Evolutionary conservation across 768 basidiomycete genomes (phyloP).

Genomic region (Kwoniella europaea): DNA sequence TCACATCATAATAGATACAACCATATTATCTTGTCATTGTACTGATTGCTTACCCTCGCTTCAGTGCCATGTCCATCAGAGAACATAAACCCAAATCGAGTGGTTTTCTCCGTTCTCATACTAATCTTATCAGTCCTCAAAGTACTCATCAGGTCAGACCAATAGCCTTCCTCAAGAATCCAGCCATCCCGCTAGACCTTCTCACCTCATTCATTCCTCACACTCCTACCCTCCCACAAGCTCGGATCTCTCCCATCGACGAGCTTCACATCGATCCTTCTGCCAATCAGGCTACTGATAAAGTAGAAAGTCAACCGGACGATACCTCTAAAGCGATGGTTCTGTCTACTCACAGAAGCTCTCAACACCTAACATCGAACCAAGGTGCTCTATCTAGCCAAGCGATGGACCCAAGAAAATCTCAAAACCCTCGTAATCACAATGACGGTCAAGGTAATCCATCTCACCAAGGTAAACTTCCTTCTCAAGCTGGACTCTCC

Average conservation of each 20-base stretch:
- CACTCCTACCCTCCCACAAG: neutral
- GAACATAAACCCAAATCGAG: neutral
- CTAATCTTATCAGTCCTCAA: neutral
- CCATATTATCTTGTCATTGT: neutral
- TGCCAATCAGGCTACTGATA: too few species aligned
- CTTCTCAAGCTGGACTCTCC: neutral
- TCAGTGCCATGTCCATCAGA: neutral
- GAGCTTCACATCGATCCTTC: neutral
- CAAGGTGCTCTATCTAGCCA: neutral
- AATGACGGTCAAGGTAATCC: neutral
- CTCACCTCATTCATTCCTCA: neutral
- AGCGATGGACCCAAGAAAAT: neutral
- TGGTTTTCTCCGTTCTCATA: constrained; percentile 1
- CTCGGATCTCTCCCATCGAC: constrained; percentile 2
- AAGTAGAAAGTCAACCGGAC: neutral
- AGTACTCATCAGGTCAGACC: neutral
- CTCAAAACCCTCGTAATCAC: neutral
- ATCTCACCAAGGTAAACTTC: neutral
- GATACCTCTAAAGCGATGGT: neutral
- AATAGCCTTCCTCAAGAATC: neutral
- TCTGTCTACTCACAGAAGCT: neutral
- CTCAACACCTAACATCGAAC: neutral
- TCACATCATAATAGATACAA: too few species aligned
- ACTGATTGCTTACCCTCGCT: neutral
- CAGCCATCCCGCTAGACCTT: neutral